Percentiles rank a stretch among this genome's conserved stretches.
phyloP scores from a whole-genome alignment of 345 rosid species.

The Corchorus olitorius region DNA sequence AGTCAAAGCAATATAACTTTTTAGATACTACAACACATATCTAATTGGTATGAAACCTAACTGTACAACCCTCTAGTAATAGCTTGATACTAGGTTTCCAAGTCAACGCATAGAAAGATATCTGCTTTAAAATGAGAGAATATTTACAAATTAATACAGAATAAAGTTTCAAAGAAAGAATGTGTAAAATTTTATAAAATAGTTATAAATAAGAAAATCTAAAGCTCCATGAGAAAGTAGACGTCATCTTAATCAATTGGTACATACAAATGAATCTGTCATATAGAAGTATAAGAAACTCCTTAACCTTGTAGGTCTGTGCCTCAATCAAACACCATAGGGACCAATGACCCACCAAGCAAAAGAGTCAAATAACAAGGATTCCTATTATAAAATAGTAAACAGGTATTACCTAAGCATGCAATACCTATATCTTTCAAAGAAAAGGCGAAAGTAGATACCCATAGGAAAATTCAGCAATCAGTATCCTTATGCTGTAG shows the following conservation, averaged over 20 bases:
- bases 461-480: not conserved
- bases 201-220: not conserved
- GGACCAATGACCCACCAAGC: conserved; percentile 6
- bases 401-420: not conserved
- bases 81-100: not conserved
- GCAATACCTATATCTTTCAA: conserved; percentile 4
- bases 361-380: not conserved
- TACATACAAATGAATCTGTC: not conserved
- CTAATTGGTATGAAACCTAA: not conserved
- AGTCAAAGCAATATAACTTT: not conserved
- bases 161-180: not conserved
- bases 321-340: conserved; percentile 12
- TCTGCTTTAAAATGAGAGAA: not conserved
- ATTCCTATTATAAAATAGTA: not conserved
- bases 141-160: not conserved
- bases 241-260: not conserved
- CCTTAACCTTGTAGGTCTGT: not conserved
- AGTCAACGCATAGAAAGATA: conserved; percentile 1
- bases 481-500: not conserved
- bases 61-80: not conserved
- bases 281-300: not conserved
- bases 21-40: not conserved
- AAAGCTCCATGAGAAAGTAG: not conserved
- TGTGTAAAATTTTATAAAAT: not conserved
- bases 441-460: not conserved